phyloP scores from a whole-genome alignment of 345 rosid genomes.

The Hypericum androsaemum region DNA sequence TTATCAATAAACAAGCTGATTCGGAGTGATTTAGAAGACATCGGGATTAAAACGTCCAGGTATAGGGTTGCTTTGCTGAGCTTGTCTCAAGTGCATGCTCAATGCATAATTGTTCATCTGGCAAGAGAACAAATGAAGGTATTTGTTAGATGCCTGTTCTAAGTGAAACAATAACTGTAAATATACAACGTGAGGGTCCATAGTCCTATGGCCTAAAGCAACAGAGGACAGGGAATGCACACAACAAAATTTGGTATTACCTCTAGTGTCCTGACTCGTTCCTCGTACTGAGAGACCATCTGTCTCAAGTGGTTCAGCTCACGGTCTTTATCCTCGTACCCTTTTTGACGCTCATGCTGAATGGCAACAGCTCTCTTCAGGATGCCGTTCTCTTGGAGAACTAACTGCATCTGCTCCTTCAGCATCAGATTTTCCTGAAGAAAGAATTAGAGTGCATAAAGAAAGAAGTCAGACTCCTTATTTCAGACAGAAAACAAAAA shows the following conservation, averaged over 20 bases:
- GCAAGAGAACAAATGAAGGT: not conserved
- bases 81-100: conserved; percentile 47
- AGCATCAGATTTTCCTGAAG: conserved; percentile 50
- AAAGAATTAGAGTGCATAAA: not conserved
- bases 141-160: no score
- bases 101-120: conserved; percentile 69
- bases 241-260: conserved; percentile 17
- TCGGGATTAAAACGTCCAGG: conserved; percentile 74
- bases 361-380: conserved; percentile 82
- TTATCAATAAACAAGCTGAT: no score
- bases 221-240: no score
- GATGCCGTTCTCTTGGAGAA: conserved; percentile 56
- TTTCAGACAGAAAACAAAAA: no score
- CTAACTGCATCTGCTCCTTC: conserved; percentile 56
- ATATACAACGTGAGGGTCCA: no score
- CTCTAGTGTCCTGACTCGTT: conserved; percentile 64
- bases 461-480: not conserved
- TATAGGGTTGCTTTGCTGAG: conserved; percentile 28
- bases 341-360: conserved; percentile 81
- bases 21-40: conserved; percentile 33
- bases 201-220: no score
- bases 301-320: conserved; percentile 62
- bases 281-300: conserved; percentile 66
- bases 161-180: no score
- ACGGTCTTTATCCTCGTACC: conserved; percentile 38